These are phyloP conservation scores for Kodamaea sagamina DNA, from an alignment of 805 yeast species.

Conservation along the genomic window DNA sequence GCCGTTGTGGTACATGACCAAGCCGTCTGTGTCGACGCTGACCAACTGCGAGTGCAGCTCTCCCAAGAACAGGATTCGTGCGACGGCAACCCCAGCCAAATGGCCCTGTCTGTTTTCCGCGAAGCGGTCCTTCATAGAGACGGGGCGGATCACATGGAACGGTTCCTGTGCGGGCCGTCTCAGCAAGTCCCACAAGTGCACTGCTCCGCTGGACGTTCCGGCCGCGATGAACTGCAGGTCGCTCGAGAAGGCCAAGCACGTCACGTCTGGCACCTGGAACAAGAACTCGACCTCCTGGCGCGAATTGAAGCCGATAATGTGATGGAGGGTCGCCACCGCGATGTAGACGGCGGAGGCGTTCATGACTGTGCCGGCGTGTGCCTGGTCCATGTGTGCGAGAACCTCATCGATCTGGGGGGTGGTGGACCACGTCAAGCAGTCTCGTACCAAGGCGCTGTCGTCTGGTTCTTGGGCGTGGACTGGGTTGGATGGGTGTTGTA, in stretches of 20 bases:
- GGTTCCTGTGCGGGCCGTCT: constrained; percentile 25
- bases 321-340: constrained; percentile 66
- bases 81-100: constrained; percentile 25
- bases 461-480: neutral
- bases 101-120: constrained; percentile 33
- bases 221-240: constrained; percentile 73
- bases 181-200: constrained; percentile 68
- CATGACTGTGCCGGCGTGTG: constrained; percentile 22
- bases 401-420: constrained; percentile 20
- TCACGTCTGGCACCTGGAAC: constrained; percentile 42
- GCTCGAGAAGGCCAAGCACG: constrained; percentile 57
- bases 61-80: constrained; percentile 30
- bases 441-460: neutral
- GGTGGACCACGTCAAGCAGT: constrained; percentile 29
- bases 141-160: constrained; percentile 24
- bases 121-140: constrained; percentile 27
- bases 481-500: neutral
- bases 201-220: constrained; percentile 65
- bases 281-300: constrained; percentile 56
- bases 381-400: constrained; percentile 5
- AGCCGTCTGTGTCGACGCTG: constrained; percentile 36
- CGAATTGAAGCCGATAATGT: constrained; percentile 65
- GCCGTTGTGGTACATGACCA: constrained; percentile 65
- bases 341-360: constrained; percentile 39
- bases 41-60: constrained; percentile 31